Base-by-base conservation (phyloP, 371 early-diverging fungal species). In the Dinochytrium kinnereticum region DNA sequence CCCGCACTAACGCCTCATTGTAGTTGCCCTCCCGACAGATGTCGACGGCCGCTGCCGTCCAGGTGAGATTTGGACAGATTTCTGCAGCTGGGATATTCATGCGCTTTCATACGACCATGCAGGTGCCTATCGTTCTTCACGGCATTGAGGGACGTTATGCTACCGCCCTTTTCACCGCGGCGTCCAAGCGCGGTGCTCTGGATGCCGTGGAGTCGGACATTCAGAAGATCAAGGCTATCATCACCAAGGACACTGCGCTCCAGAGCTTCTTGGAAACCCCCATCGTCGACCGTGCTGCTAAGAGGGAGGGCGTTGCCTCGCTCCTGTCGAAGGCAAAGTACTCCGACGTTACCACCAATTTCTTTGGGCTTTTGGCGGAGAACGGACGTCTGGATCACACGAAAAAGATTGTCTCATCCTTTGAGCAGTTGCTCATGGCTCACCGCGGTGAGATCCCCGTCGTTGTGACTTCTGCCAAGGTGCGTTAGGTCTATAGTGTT, bases 131-230 rank as follows among this genome's bases (percentile, higher is more conserved):
- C 51, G 87, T 90, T 49, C 88, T 98, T 66, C 91, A 92, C 89
- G 96, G 96, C 76, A 92, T 98, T 81, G 95, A 96, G 67, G 98
- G 98, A 78, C 94, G 96, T 79, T 98, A 98, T 81, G 98, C 98
- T 70, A 96, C 97, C 30, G 98, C 98, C 44, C 90, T 98, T 71
- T 98, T 91, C 91, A 89, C 94, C 67, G 98, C 98, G 57, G 97
- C 97, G 33, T 88, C 91, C 77, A 93, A 94, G 81, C 88, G 90
- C 86, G 90, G 92, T 80, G 82, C 81, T 26, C 90, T 97, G 75
- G 90, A 93, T 19, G 82, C 90, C 31, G 96, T 98, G 65, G 97
- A 98, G 80, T 76, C 84, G 69, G 98, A 97, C 68, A 87, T 98
- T 72, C 87, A 84, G 78, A 80, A 86, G 68, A 84, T 98, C 77